phyloP scores from a whole-genome alignment of 2,329 filamentous ascomycete genomes.

The Botrytis pseudocinerea region DNA sequence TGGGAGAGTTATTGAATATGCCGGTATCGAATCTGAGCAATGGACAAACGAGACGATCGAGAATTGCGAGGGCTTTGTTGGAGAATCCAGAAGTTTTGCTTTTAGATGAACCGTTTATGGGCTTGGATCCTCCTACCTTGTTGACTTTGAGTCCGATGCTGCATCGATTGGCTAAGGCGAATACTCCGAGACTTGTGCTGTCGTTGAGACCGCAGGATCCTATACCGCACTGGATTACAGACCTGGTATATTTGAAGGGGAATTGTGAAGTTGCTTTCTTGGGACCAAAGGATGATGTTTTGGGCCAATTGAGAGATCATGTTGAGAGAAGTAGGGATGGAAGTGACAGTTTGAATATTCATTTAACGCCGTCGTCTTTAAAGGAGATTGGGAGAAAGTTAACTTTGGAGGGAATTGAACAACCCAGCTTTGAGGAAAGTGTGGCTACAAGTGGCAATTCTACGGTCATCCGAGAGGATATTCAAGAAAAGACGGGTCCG shows the following conservation, averaged over 20 bases:
- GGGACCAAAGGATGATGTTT: constrained; percentile 64
- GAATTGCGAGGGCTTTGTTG: constrained; percentile 84
- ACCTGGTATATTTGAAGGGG: constrained; percentile 71
- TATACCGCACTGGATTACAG: constrained; percentile 87
- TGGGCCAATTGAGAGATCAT: constrained; percentile 54
- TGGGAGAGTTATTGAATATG: constrained; percentile 70
- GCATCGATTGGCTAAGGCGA: constrained; percentile 63
- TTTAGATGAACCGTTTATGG: constrained; percentile 95
- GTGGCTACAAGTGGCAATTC: background rate
- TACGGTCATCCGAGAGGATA: too few species aligned
- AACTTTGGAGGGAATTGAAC: constrained; percentile 35
- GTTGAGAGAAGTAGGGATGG: constrained; percentile 40
- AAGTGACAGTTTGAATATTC: constrained; percentile 21
- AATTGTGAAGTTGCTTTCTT: constrained; percentile 65
- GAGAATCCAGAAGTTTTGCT: constrained; percentile 77
- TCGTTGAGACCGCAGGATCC: constrained; percentile 82
- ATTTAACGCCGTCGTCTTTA: constrained; percentile 33
- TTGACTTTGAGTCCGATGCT: constrained; percentile 71
- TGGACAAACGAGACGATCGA: constrained; percentile 82
- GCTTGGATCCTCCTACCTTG: constrained; percentile 82
- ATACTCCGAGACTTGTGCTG: constrained; percentile 71
- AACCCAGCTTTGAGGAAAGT: constrained; percentile 19
- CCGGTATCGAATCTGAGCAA: constrained; percentile 91
- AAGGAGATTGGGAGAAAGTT: constrained; percentile 37
- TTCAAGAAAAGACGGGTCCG: background rate